Base-by-base conservation (phyloP, 2,329 filamentous ascomycete genomes). In the Monosporascus sp. region DNA sequence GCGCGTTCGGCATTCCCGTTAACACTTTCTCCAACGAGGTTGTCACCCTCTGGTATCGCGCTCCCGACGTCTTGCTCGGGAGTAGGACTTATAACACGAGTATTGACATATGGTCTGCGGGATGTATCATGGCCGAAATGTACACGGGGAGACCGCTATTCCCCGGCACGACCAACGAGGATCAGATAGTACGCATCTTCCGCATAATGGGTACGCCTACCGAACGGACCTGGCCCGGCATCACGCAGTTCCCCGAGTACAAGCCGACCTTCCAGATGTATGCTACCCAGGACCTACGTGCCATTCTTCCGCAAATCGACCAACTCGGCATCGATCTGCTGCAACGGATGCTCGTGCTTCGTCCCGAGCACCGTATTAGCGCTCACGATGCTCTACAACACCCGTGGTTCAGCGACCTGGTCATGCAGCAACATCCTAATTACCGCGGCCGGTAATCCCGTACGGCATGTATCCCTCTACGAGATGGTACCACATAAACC, bases 111-210 rank as follows among this genome's bases (percentile, higher is more conserved):
- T 99, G 94, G 94, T 96, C 90, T 6, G 94, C 94, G 6, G 94
- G 94, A 52, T 99, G 94, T 72, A 99, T 99, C 77, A 97, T 99
- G 94, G 94, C 94, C 9, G 94, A 99, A 74, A 97, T 99, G 91
- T 97, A 95, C 72, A 97, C 93, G 0, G 94, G 94, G 4, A 83
- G 94, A 18, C 94, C 94, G 0, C 81, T 99, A 6, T 99, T 99
- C 75, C 94, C 94, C 0, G 94, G 94, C 54, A 99, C 94, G 2
- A 97, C 94, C 38, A 99, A 99, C 70, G 94, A 99, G 71, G 94
- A 99, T 68, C 94, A 99, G 71, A 85, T 97, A 49, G 82, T 96
- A 58, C 91, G 95, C 69, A 99, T 99, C 71, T 99, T 99, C 81
- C 84, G 94, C 54, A 86, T 99, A 56, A 99, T 99, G 94, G 94